Base-by-base conservation (phyloP, 2,329 filamentous ascomycete genomes). In the Pseudogymnoascus sp. region DNA sequence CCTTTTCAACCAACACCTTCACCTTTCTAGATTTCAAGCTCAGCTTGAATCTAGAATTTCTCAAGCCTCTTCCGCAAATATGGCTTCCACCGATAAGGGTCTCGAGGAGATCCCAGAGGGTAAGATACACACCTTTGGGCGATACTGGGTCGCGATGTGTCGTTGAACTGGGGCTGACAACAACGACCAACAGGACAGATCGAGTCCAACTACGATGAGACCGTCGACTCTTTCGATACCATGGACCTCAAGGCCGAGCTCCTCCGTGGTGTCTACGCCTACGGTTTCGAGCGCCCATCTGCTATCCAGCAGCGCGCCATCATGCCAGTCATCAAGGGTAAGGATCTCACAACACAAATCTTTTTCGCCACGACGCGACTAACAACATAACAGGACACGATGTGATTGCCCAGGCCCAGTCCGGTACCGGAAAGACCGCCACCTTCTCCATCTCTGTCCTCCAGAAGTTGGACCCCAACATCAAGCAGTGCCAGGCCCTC, bases 161-260 rank as follows among this genome's bases (percentile, higher is more conserved):
- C 5, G 26, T 3, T 42, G 60, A 29, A 31, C 36, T 51, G 34
- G 62, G 47, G 66, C 70, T 73, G 64, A 70, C 65, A 34, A 66
- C 62, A 66, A 66, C 65, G 61, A 61, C 40, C 31, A 37, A 74
- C 78, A 96, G 93, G 89, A 81, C 92, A 96, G 84, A 99, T 99
- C 86, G 96, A 99, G 86, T 96, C 93, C 78, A 99, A 99, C 91
- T 99, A 97, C 84, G 95, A 99, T 86, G 93, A 97, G 86, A 93
- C 93, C 75, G 93, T 95, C 80, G 96, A 99, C 82, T 96, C 92
- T 67, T 99, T 99, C 82, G 95, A 99, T 81, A 86, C 93, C 74
- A 99, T 99, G 95, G 88, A 87, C 82, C 86, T 99, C 76, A 96
- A 96, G 87, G 77, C 91, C 70, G 95, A 99, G 85, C 90, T 99